These are phyloP conservation scores for Solanum gracilifrons DNA, from an alignment of 257 asterid genomes.

Conservation along the genomic window DNA sequence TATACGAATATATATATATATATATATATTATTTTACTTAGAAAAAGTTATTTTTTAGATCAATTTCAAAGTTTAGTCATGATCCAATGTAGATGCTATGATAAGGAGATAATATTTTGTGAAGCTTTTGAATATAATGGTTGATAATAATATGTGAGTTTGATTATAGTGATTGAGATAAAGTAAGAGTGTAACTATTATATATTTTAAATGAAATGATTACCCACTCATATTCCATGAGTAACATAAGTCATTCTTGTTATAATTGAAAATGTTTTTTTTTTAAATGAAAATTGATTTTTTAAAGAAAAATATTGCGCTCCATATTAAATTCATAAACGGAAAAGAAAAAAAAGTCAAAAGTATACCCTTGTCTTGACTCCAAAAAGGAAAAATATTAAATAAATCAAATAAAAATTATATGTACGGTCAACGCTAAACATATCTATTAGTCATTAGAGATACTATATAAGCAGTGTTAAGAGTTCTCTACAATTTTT, in stretches of 20 bases:
- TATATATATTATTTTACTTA: too few species aligned
- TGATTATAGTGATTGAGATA: neutral
- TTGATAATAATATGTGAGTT: too few species aligned
- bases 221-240: neutral
- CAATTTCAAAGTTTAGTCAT: neutral
- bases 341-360: neutral
- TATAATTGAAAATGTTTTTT: neutral
- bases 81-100: neutral
- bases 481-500: neutral
- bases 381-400: neutral
- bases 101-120: neutral
- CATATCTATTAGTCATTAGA: neutral
- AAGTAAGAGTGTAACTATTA: neutral
- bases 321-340: neutral
- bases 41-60: neutral
- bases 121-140: neutral
- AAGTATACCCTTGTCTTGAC: neutral
- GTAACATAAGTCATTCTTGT: neutral
- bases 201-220: neutral
- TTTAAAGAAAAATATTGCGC: neutral
- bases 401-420: neutral
- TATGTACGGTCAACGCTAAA: neutral
- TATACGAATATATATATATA: too few species aligned
- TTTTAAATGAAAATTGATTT: neutral
- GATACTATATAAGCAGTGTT: neutral